phyloP scores from a whole-genome alignment of 2,329 filamentous ascomycete genomes.

The Xylaria hypoxylon region DNA sequence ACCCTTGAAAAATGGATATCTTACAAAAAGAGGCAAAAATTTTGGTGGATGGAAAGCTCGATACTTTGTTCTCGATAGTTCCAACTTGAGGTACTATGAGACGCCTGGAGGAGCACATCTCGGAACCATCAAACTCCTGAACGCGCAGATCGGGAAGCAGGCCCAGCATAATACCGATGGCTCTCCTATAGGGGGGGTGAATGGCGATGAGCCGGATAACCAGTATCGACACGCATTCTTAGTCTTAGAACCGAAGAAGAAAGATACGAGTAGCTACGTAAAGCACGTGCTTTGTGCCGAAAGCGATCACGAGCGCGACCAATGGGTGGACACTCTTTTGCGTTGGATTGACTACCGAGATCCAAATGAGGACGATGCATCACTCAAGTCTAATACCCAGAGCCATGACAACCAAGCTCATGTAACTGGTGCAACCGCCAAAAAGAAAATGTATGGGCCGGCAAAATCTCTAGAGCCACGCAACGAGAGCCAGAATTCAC shows the following conservation, averaged over 20 bases:
- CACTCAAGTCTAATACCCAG: constrained; percentile 51
- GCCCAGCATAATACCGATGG: constrained; percentile 72
- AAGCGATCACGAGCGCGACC: constrained; percentile 90
- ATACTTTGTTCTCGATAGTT: constrained; percentile 71
- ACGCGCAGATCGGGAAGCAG: constrained; percentile 95
- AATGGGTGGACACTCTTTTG: constrained; percentile 91
- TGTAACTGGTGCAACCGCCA: constrained; percentile 53
- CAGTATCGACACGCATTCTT: constrained; percentile 97
- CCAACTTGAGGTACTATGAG: constrained; percentile 88
- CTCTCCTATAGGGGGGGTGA: constrained; percentile 67
- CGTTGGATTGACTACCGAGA: constrained; percentile 86
- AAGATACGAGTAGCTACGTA: constrained; percentile 87
- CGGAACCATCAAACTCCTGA: constrained; percentile 90
- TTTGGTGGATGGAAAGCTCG: constrained; percentile 98
- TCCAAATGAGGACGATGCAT: constrained; percentile 65
- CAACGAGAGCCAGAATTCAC: constrained; percentile 55
- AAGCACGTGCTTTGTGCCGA: constrained; percentile 96
- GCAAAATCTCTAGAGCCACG: constrained; percentile 52
- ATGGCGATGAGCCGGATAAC: constrained; percentile 83
- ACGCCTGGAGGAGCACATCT: constrained; percentile 89
- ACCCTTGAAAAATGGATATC: constrained; percentile 84
- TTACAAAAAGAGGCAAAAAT: constrained; percentile 97
- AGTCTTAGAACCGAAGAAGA: constrained; percentile 94
- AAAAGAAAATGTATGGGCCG: constrained; percentile 58
- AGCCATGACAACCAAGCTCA: constrained; percentile 53